Evolutionary conservation across 2,329 filamentous ascomycete species (phyloP).

Genomic region (Curvularia sp.): DNA sequence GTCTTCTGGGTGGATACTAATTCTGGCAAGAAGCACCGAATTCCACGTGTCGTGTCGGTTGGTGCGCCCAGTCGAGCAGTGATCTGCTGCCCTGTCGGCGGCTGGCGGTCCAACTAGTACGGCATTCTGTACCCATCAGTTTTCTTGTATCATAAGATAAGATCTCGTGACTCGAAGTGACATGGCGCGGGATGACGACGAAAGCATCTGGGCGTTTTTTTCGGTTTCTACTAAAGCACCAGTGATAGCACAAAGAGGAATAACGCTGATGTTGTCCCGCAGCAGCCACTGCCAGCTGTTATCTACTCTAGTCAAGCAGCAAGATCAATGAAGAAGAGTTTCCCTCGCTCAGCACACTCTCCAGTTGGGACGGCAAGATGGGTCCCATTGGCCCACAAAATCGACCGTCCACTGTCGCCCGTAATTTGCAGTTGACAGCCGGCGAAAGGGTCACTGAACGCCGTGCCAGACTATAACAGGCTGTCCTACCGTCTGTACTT

Average conservation of each 20-base stretch:
- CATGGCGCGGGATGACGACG: not conserved
- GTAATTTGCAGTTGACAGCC: conserved; percentile 32
- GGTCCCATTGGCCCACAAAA: conserved; percentile 34
- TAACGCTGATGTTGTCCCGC: not conserved
- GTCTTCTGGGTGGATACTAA: conserved; percentile 29
- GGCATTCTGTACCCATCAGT: not conserved
- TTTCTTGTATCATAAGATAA: not conserved
- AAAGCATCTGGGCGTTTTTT: not conserved
- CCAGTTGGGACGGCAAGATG: conserved; percentile 31
- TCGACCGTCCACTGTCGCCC: conserved; percentile 26
- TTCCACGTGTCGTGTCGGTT: conserved; percentile 16
- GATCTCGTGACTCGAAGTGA: not conserved
- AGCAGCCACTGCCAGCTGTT: not conserved
- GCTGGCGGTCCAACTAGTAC: not conserved
- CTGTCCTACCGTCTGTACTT: conserved; percentile 13
- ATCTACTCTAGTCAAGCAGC: not conserved
- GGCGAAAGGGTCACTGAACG: conserved; percentile 39
- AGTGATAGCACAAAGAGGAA: not conserved
- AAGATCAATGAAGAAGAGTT: conserved; percentile 30
- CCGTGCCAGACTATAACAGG: conserved; percentile 38
- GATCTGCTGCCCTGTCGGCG: conserved; percentile 10
- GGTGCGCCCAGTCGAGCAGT: conserved; percentile 2
- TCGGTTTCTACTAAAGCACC: not conserved
- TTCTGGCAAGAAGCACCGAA: conserved; percentile 23
- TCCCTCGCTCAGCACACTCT: conserved; percentile 25